Evolutionary conservation across 371 early-diverging fungal species (phyloP), one percentile per base, ranked within the genome.

Genomic region (Rhizopus microsporus): DNA sequence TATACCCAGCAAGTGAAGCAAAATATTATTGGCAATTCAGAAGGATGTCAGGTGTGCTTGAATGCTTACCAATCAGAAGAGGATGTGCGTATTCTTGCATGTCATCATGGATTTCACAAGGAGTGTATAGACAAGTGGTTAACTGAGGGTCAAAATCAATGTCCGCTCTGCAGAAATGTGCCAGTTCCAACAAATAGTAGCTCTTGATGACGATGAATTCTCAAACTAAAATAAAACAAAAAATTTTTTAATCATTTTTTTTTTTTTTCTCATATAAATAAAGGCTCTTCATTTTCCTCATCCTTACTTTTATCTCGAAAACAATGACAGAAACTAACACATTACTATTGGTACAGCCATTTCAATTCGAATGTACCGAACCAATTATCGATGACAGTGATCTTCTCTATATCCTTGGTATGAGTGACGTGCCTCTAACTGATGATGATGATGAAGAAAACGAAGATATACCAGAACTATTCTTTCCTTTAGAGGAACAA

Each of bases 51-150:
- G 44, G 63, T 91, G 23, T 91, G 92, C 65, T 68, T 91, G 48
- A 71, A 69, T 23, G 70, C 65, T 6, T 90, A 88, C 57, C 83
- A 80, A 46, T 76, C 77, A 15, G 79, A 72, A 6, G 86, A 88
- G 8, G 71, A 77, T 47, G 65, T 90, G 32, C 68, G 89, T 30
- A 72, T 82, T 3, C 66, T 91, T 39, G 65, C 69, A 9, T 91
- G 94, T 67, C 64, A 75, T 23, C 94, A 93, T 60, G 84, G 82
- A 32, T 93, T 89, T 75, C 94, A 93, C 68, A 74, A 77, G 51
- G 83, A 83, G 9, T 93, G 93, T 69, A 81, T 93, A n/a, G 91
- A 92, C 66, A 75, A 81, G 56, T 90, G 90, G 90, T 69, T 88
- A 8, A 70, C 67, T 9, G 55, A 66, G 31, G 67, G 64, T 29